A percentile compares a stretch with the other conserved stretches of the same genome.
Conservation (phyloP, 2,329 filamentous ascomycete species). For the Curvularia hawaiiensis region DNA sequence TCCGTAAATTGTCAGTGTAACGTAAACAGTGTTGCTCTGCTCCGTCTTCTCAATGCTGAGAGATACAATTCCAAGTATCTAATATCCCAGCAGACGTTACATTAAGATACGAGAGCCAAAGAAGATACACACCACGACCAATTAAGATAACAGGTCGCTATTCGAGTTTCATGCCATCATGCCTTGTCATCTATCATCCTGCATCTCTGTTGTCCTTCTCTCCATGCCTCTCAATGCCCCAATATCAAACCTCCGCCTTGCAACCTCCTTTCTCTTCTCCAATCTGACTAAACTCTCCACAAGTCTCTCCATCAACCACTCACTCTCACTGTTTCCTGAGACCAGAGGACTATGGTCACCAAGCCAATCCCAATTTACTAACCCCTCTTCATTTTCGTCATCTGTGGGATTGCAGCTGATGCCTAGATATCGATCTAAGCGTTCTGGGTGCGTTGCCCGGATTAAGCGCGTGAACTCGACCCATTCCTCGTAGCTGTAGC, state of each 20-base stretch:
- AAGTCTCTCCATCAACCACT: conserved; percentile 70
- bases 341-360: conserved; percentile 71
- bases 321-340: conserved; percentile 64
- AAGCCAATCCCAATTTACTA: conserved; percentile 75
- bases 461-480: conserved; percentile 81
- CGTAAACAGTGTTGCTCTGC: background rate
- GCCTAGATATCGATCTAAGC: conserved; percentile 18
- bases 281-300: conserved; percentile 64
- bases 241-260: conserved; percentile 1
- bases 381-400: conserved; percentile 63
- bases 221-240: conserved; percentile 10
- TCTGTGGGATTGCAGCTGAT: conserved; percentile 43
- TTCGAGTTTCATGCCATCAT: background rate
- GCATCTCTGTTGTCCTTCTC: background rate
- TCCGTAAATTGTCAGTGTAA: background rate
- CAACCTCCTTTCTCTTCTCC: conserved; percentile 32
- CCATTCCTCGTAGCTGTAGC: conserved; percentile 85
- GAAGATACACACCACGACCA: too few relatives aligned
- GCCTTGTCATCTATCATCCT: background rate
- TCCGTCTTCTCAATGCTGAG: too few relatives aligned
- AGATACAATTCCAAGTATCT: too few relatives aligned
- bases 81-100: too few relatives aligned
- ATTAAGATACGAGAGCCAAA: too few relatives aligned
- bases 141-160: background rate
- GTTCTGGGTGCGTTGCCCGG: conserved; percentile 52